phyloP scores from a whole-genome alignment of 371 early-diverging fungal genomes.

The Rhizopus delemar region DNA sequence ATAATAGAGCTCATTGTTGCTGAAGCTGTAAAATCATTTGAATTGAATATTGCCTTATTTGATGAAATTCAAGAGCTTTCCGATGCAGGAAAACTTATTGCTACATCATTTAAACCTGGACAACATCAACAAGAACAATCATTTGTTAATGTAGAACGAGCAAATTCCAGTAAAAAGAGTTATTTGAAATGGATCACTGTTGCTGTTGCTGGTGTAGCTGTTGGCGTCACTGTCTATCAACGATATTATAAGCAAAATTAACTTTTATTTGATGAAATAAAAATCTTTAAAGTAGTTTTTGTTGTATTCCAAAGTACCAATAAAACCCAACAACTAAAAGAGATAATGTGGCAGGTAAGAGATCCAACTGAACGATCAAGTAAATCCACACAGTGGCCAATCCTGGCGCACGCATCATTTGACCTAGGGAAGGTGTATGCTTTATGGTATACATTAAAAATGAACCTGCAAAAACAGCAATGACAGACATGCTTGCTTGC shows the following conservation, averaged over 20 bases:
- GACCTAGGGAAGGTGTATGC: conserved; percentile 61
- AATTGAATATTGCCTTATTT: conserved; percentile 52
- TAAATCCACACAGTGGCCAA: conserved; percentile 63
- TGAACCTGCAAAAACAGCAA: conserved; percentile 46
- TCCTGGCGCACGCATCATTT: conserved; percentile 66
- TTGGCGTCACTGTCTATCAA: conserved; percentile 22
- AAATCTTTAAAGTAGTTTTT: conserved; percentile 8
- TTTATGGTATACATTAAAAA: conserved; percentile 57
- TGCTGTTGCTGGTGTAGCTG: conserved; percentile 20
- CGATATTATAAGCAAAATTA: conserved; percentile 19
- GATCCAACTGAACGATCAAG: conserved; percentile 58
- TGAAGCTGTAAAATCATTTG: conserved; percentile 46
- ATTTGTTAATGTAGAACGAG: conserved; percentile 4
- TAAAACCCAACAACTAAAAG: conserved; percentile 51
- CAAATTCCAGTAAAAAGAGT: neutral
- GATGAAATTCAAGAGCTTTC: conserved; percentile 48
- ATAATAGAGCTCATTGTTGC: conserved; percentile 36
- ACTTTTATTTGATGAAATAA: neutral
- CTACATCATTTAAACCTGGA: conserved; percentile 13
- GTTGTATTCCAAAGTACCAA: conserved; percentile 49
- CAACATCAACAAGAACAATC: conserved; percentile 1
- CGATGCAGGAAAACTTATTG: conserved; percentile 28
- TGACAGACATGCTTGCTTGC: conserved; percentile 50
- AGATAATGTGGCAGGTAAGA: conserved; percentile 55
- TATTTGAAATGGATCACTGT: conserved; percentile 12